A percentile compares a stretch with the other conserved stretches of the same genome.
phyloP scores from a whole-genome alignment of 768 basidiomycete genomes.

The Auriscalpium microsporum region DNA sequence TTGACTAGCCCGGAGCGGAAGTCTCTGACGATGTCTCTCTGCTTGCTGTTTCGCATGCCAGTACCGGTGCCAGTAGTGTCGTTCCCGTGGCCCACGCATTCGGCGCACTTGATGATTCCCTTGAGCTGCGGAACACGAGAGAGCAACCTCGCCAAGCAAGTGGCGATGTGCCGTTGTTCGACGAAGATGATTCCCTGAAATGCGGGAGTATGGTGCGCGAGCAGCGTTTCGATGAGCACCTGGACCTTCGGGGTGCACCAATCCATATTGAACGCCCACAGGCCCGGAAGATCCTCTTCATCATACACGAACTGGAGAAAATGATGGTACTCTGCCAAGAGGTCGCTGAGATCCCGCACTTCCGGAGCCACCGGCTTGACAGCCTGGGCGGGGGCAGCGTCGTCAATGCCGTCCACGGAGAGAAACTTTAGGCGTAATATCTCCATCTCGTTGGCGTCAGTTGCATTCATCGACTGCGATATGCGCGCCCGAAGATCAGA shows the following conservation, averaged over 20 bases:
- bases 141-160: constrained; percentile 58
- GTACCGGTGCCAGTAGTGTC: constrained; percentile 30
- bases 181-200: constrained; percentile 88
- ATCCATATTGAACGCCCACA: constrained; percentile 24
- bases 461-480: constrained; percentile 26
- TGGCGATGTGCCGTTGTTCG: constrained; percentile 74
- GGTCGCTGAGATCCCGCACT: constrained; percentile 33
- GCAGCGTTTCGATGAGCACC: constrained; percentile 52
- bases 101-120: constrained; percentile 48
- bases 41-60: constrained; percentile 45
- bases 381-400: neutral
- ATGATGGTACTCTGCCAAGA: constrained; percentile 37
- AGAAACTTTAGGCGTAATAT: constrained; percentile 14
- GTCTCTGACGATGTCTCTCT: constrained; percentile 50
- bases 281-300: constrained; percentile 34
- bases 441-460: constrained; percentile 19
- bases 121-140: constrained; percentile 49
- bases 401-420: neutral
- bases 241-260: constrained; percentile 73
- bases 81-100: constrained; percentile 59
- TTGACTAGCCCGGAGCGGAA: constrained; percentile 65
- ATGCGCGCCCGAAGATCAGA: constrained; percentile 48
- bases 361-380: constrained; percentile 1
- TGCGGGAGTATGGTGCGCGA: constrained; percentile 38
- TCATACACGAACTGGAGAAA: constrained; percentile 29